A percentile compares a stretch with the other conserved stretches of the same genome.
Evolutionary conservation across 2,329 filamentous ascomycete genomes (phyloP).

Genomic region (Aspergillus sclerotialis): DNA sequence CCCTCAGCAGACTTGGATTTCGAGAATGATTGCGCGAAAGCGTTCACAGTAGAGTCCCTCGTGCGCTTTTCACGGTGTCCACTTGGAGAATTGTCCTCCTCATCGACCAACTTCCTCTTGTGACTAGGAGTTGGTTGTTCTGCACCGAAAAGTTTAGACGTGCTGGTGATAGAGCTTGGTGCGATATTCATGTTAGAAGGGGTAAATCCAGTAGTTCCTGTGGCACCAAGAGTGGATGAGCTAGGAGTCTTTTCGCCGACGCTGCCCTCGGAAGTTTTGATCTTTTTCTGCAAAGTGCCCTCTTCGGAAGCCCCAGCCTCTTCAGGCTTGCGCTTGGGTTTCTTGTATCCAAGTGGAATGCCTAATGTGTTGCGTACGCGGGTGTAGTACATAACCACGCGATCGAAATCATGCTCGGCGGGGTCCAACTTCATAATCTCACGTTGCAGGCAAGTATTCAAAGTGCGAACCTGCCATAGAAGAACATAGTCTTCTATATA

Average conservation of each 20-base stretch:
- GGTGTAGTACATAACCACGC: conserved; percentile 30
- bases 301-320: conserved; percentile 11
- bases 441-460: conserved; percentile 30
- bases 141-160: conserved; percentile 13
- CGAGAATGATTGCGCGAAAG: conserved; percentile 24
- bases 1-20: conserved; percentile 13
- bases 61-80: conserved; percentile 13
- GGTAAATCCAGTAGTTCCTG: conserved; percentile 1
- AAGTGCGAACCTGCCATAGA: conserved; percentile 22
- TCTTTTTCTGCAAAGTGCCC: conserved; percentile 15
- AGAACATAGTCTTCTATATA: conserved; percentile 13
- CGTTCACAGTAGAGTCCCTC: conserved; percentile 19
- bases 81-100: conserved; percentile 6
- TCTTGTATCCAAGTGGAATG: conserved; percentile 20
- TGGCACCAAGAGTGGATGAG: neutral
- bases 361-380: conserved; percentile 32
- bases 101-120: conserved; percentile 16
- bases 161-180: conserved; percentile 6
- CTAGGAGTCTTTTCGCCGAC: conserved; percentile 2
- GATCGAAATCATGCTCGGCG: conserved; percentile 26
- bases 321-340: conserved; percentile 22
- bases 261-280: conserved; percentile 9
- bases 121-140: conserved; percentile 5
- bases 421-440: conserved; percentile 26
- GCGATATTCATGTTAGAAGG: conserved; percentile 4